Evolutionary conservation across 495 filamentous ascomycete species (phyloP), one percentile per base, ranked within the genome.

Genomic region (Xylaria longipes): DNA sequence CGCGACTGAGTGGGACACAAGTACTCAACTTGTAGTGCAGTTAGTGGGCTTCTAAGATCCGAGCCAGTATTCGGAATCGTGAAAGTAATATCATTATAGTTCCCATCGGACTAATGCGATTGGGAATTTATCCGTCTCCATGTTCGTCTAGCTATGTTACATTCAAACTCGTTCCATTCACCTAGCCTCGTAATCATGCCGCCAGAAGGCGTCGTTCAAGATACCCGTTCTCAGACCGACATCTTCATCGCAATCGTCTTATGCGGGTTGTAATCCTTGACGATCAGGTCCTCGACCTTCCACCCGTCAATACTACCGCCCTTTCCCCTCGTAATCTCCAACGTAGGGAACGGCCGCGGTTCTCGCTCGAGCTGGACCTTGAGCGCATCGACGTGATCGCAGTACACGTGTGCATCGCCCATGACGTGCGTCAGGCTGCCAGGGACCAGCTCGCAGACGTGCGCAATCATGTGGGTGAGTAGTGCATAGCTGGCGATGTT

Each of bases 211-310:
- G 25, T 56, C 2, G 31, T 27, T 56, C 5, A 17, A 31, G 27
- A 31, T 9, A 29, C 48, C 37, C 17, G 17, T 20, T 60, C 48
- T 60, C 62, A 71, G n/a, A 98, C 94, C 76, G 91, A 94, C 96
- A 98, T 98, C 82, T 98, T 97, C 96, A 98, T 98, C 50, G 92
- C 86, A 79, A 98, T 97, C 11, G 84, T 87, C 85, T 94, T 93
- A 77, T 97, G 94, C 69, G 97, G 95, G 43, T 93, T 88, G 81
- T 99, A 99, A 31, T 92, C 94, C 76, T 91, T 88, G 5, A 99
- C 88, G 72, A 91, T 89, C 77, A 99, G 95, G 64, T 99, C 95
- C 74, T 97, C 95, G 4, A 88, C 85, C 79, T 87, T 90, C 92
- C 94, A 97, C 8, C 93, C 93, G 78, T 98, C 96, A 56, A 92